Base-by-base conservation (phyloP, 176 grass and related monocot genomes). In the Bromus sterilis region DNA sequence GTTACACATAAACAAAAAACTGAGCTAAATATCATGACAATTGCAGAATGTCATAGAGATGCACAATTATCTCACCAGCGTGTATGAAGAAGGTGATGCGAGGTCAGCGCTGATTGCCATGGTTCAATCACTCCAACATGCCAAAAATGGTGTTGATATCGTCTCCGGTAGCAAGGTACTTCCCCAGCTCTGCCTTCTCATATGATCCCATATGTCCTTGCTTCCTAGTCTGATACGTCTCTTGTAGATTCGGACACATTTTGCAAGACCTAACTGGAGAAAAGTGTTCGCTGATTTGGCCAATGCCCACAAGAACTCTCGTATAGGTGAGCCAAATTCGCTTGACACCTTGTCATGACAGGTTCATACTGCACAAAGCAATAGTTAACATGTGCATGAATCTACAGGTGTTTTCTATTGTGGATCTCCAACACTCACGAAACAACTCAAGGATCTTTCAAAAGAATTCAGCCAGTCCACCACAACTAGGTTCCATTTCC, bases 71-170 rank as follows among this genome's bases (percentile, higher is more conserved):
- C 93, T 99, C 53, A 96, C 97, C 39, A 99, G 97, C 56, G 97
- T 99, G 61, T 99, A 99, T 61, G 97, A 99, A 90, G 97, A 99
- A 96, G 97, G 97, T 0, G 97, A 99, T 14, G 97, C 93, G 34
- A 89, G 93, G 82, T 99, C 97, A 31, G 89, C 97, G 26, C 71
- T 99, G 41, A 99, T 99, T 66, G 93, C 93, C 6, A 96, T 93
- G 97, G 93, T 99, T 49, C 97, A 99, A 31, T 89, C 86, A 80
- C 97, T 99, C 86, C 97, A 99, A 64, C 89, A 92, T 85, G 91
- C 93, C 44, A 99, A 96, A 84, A 93, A 93, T 84, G 93, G 93
- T 53, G 31, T 99, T 40, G 97, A 99, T 74, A 96, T 99, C 42
- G 97, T 99, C 18, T 99, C 97, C 5, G 93, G 97, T 34, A 96